These are phyloP conservation scores for Talaromyces sp. DNA, from an alignment of 2,329 filamentous ascomycete genomes.

Conservation along the genomic window DNA sequence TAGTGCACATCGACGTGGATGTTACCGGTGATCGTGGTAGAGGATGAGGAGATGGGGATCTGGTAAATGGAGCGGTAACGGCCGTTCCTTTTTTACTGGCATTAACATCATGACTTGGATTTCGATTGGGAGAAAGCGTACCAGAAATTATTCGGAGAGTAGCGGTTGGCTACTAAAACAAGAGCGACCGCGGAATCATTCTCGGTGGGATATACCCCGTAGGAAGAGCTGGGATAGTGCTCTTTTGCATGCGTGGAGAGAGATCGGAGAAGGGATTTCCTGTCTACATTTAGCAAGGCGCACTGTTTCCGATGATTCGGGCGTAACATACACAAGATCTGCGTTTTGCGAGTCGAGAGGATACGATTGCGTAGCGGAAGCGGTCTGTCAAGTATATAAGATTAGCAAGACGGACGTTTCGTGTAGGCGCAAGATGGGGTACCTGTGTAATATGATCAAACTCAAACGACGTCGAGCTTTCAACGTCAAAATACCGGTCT, in stretches of 20 bases:
- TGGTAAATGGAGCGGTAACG: slow-evolving; percentile 90
- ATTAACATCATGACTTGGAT: background rate
- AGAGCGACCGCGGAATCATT: slow-evolving; percentile 73
- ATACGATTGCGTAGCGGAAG: slow-evolving; percentile 75
- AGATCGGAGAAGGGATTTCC: slow-evolving; percentile 77
- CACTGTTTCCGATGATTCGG: background rate
- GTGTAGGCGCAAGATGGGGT: slow-evolving; percentile 19
- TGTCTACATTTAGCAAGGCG: background rate
- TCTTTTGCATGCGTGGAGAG: slow-evolving; percentile 74
- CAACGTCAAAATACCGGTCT: slow-evolving; percentile 84
- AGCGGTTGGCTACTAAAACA: slow-evolving; percentile 89
- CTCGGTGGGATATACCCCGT: slow-evolving; percentile 77
- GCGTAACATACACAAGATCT: slow-evolving; percentile 67
- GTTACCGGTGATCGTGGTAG: slow-evolving; percentile 64
- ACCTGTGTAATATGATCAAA: slow-evolving; percentile 83
- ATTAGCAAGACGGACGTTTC: background rate
- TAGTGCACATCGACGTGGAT: slow-evolving; percentile 97
- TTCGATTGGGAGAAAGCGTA: slow-evolving; percentile 35
- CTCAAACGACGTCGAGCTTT: slow-evolving; percentile 79
- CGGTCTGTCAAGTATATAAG: slow-evolving; percentile 57
- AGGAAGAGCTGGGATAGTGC: slow-evolving; percentile 79
- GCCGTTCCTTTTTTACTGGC: slow-evolving; percentile 65
- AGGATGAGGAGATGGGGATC: slow-evolving; percentile 61
- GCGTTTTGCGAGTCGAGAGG: slow-evolving; percentile 70
- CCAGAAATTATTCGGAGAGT: slow-evolving; percentile 98